A percentile compares a stretch with the other conserved stretches of the same genome.
Conservation (phyloP, 192 early-diverging fungal genomes). For the Fimicolochytrium jonesii region DNA sequence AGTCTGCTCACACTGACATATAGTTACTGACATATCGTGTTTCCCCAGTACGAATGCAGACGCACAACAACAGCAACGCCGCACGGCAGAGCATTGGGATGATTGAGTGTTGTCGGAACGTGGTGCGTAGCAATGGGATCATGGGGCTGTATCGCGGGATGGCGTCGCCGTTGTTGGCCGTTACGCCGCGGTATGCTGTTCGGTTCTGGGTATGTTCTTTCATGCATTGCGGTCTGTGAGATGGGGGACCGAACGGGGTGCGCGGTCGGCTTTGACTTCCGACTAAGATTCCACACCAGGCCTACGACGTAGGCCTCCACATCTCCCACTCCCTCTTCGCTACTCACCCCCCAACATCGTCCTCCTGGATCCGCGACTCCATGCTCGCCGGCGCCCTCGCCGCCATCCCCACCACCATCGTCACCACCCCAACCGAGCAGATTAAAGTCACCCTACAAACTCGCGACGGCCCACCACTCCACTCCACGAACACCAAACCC, state of each 20-base stretch:
- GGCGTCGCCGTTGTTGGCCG: conserved; percentile 82
- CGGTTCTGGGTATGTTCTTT: conserved; percentile 75
- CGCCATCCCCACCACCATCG: conserved; percentile 83
- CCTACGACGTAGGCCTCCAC: conserved; percentile 70
- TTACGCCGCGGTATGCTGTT: conserved; percentile 91
- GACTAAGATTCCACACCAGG: conserved; percentile 6
- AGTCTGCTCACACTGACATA: too few species aligned
- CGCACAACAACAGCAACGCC: conserved; percentile 75
- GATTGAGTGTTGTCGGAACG: conserved; percentile 77
- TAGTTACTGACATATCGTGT: too few species aligned
- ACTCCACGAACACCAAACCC: too few species aligned
- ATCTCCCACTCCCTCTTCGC: conserved; percentile 54
- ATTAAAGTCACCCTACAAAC: conserved; percentile 94
- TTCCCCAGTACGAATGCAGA: conserved; percentile 94
- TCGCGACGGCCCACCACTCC: conserved; percentile 58
- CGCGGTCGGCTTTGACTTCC: neutral
- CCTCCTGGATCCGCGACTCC: conserved; percentile 68
- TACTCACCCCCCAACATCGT: conserved; percentile 39
- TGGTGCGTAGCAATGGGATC: conserved; percentile 80
- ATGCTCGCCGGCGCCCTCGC: conserved; percentile 89
- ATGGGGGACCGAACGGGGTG: neutral
- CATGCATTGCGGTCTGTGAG: neutral
- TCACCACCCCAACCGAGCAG: conserved; percentile 92
- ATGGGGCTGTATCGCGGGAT: conserved; percentile 92
- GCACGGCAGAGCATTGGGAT: conserved; percentile 62